These are phyloP conservation scores for Magnaporthiopsis rhizophila DNA, from an alignment of 2,329 filamentous ascomycete genomes.

Conservation along the genomic window DNA sequence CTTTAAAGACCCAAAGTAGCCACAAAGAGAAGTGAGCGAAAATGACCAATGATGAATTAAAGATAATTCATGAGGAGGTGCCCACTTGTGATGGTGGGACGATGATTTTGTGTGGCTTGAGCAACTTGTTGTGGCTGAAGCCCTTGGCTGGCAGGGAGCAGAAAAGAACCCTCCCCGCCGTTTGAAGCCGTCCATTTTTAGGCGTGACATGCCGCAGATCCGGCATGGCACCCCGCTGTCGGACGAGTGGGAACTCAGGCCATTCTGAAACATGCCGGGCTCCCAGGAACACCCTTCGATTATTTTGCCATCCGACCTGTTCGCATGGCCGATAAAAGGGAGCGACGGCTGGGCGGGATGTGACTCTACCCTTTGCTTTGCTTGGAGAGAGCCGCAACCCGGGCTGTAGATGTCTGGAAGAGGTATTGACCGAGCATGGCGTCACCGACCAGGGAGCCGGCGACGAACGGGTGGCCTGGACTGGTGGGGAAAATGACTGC, in stretches of 20 bases:
- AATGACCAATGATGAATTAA: background rate
- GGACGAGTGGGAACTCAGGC: background rate
- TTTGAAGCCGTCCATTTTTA: background rate
- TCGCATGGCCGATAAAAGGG: background rate
- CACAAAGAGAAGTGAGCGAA: background rate
- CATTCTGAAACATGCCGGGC: background rate
- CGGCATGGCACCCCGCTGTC: background rate
- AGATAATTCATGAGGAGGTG: background rate
- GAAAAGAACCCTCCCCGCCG: background rate
- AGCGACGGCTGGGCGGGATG: background rate
- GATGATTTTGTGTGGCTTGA: background rate
- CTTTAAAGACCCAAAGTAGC: background rate
- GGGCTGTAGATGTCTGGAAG: background rate
- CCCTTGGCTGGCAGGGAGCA: background rate
- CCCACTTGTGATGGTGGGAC: background rate
- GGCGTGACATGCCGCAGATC: background rate
- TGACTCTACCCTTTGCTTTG: background rate
- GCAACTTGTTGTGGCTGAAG: background rate
- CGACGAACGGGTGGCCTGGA: background rate
- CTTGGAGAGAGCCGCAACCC: background rate
- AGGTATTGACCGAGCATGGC: background rate
- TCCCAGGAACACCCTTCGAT: background rate
- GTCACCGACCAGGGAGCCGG: background rate
- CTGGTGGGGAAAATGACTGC: background rate
- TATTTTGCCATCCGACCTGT: slow-evolving; percentile 1